phyloP scores from a whole-genome alignment of 345 rosid genomes.

The Psidium friedrichsthalianum region DNA sequence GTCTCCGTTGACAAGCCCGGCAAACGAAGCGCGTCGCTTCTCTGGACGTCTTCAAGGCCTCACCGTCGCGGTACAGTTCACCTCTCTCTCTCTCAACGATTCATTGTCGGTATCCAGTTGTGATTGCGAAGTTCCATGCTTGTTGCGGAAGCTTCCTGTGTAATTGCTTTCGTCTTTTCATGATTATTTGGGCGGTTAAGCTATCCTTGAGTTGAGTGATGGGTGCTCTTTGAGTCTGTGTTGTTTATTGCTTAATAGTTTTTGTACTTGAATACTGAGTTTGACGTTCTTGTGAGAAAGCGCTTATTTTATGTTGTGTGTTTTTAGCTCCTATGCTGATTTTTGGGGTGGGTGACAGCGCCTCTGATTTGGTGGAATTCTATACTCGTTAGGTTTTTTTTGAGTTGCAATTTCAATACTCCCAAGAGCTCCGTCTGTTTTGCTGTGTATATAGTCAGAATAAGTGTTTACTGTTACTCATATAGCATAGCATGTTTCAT shows the following conservation, averaged over 20 bases:
- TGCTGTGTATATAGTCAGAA: background rate
- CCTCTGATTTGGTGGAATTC: background rate
- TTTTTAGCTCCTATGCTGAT: background rate
- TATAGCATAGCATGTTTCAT: background rate
- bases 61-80: slow-evolving; percentile 51
- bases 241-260: background rate
- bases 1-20: slow-evolving; percentile 8
- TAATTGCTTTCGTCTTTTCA: background rate
- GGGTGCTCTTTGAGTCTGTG: background rate
- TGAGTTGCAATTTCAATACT: background rate
- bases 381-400: background rate
- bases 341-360: background rate
- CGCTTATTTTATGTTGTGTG: background rate
- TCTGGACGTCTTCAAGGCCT: slow-evolving; percentile 83
- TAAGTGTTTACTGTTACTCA: background rate
- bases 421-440: background rate
- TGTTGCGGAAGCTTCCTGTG: background rate
- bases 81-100: background rate
- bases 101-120: background rate
- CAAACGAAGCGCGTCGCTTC: slow-evolving; percentile 45
- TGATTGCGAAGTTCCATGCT: background rate
- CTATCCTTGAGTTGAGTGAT: background rate
- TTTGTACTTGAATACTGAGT: background rate
- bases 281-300: background rate
- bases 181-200: background rate